Conservation (phyloP, 208 protist genomes). For the Endotrypanum monterogeii region DNA sequence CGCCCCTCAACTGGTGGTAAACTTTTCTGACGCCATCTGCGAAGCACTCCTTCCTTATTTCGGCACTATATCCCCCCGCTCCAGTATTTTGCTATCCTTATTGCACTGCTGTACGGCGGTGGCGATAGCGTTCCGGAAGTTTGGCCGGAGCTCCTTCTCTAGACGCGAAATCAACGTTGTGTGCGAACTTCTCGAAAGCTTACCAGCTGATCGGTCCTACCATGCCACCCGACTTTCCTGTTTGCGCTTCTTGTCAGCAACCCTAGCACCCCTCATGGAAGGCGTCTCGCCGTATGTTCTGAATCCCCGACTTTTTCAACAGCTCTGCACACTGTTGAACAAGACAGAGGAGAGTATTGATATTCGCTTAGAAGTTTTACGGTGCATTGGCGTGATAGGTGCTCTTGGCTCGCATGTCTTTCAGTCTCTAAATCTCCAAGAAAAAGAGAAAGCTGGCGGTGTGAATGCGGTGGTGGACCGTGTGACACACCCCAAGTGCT, state of each 20-base stretch:
- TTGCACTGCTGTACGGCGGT: conserved; percentile 77
- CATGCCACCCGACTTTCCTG: conserved; percentile 63
- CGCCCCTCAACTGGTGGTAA: conserved; percentile 82
- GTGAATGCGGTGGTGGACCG: conserved; percentile 32
- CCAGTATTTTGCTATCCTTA: conserved; percentile 61
- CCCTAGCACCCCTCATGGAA: conserved; percentile 62
- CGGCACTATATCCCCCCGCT: conserved; percentile 36
- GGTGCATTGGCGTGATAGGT: conserved; percentile 79
- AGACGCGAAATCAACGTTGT: conserved; percentile 55
- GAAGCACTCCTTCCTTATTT: conserved; percentile 66
- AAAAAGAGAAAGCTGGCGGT: conserved; percentile 37
- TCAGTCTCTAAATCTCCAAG: conserved; percentile 47
- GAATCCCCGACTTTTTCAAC: conserved; percentile 70
- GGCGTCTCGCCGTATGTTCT: conserved; percentile 69
- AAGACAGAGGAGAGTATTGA: conserved; percentile 69
- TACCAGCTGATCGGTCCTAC: conserved; percentile 60
- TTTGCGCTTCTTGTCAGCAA: conserved; percentile 72
- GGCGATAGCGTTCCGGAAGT: conserved; percentile 59
- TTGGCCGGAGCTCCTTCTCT: conserved; percentile 41
- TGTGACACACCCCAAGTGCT: conserved; percentile 76
- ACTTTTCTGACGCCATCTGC: conserved; percentile 71
- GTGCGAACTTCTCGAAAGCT: conserved; percentile 63
- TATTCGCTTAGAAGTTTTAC: conserved; percentile 77
- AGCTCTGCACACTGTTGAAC: conserved; percentile 63
- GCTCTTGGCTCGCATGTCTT: conserved; percentile 81